Conservation (phyloP, 495 filamentous ascomycete genomes). For the Aspergillus mulundensis region DNA sequence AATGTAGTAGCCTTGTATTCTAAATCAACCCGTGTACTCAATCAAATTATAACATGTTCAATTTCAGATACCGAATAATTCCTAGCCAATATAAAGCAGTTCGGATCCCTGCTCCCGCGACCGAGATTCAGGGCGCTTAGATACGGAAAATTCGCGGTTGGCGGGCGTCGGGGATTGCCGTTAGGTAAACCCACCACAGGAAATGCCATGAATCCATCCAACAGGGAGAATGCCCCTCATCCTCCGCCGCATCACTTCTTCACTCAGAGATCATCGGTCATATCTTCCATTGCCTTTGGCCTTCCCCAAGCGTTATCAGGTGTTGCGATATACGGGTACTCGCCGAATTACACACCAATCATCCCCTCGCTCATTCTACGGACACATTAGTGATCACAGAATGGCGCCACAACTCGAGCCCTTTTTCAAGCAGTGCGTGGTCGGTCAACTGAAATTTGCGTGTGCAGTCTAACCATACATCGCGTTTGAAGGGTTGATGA, state of each 20-base stretch:
- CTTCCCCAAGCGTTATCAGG: neutral
- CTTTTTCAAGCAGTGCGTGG: slow-evolving; percentile 74
- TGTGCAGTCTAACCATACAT: neutral
- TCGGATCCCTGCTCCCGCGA: no score
- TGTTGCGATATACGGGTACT: neutral
- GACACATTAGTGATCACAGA: slow-evolving; percentile 47
- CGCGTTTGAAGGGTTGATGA: slow-evolving; percentile 60
- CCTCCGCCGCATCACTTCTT: slow-evolving; percentile 32
- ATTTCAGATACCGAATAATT: no score
- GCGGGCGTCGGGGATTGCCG: slow-evolving; percentile 4
- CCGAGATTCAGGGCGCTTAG: slow-evolving; percentile 13
- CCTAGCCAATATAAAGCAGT: no score
- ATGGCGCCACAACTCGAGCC: slow-evolving; percentile 83
- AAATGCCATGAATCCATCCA: neutral
- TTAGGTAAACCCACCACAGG: slow-evolving; percentile 8
- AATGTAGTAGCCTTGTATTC: slow-evolving; percentile 19
- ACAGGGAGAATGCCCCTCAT: slow-evolving; percentile 41
- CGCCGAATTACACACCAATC: slow-evolving; percentile 6
- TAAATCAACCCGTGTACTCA: slow-evolving; percentile 5
- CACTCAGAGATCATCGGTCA: slow-evolving; percentile 20
- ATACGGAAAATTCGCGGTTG: slow-evolving; percentile 5
- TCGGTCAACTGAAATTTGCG: neutral
- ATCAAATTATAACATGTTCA: neutral
- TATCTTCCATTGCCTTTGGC: slow-evolving; percentile 7
- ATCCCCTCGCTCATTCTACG: slow-evolving; percentile 39